These are phyloP conservation scores for Podila epicladia DNA, from an alignment of 192 early-diverging fungal genomes.

Conservation along the genomic window DNA sequence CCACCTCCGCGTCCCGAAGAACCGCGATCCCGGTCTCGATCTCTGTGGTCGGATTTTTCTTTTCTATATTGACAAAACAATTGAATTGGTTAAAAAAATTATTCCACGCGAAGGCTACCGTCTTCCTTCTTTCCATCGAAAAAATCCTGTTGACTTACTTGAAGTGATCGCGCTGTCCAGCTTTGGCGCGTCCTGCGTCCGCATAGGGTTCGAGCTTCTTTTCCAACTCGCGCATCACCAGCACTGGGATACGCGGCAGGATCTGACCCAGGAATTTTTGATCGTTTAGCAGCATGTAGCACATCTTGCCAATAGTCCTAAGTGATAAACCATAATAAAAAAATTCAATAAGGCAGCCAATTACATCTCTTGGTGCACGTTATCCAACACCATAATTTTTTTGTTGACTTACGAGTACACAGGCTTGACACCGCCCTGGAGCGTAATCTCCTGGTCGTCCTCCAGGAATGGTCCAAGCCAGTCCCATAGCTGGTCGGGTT, in stretches of 20 bases:
- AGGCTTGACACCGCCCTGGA: slow-evolving; percentile 67
- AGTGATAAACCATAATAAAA: background rate
- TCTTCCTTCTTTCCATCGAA: too few species aligned
- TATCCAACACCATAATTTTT: too few species aligned
- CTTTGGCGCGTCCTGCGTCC: slow-evolving; percentile 30
- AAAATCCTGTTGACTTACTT: slow-evolving; percentile 5
- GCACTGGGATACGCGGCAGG: slow-evolving; percentile 84
- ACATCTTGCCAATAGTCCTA: slow-evolving; percentile 81
- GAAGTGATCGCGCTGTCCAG: slow-evolving; percentile 43
- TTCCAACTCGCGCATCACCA: slow-evolving; percentile 79
- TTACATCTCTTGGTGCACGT: too few species aligned
- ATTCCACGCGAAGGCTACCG: too few species aligned
- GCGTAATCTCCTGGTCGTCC: slow-evolving; percentile 78
- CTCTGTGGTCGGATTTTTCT: slow-evolving; percentile 28
- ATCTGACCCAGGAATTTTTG: slow-evolving; percentile 84
- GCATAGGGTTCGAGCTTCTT: slow-evolving; percentile 67
- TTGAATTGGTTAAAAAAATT: too few species aligned
- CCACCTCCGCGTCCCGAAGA: slow-evolving; percentile 22
- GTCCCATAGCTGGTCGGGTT: slow-evolving; percentile 78
- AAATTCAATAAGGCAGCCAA: too few species aligned
- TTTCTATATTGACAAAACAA: background rate
- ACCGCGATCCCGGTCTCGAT: slow-evolving; percentile 22
- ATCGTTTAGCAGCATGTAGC: slow-evolving; percentile 72
- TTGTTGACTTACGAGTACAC: slow-evolving; percentile 59
- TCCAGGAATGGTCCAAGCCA: slow-evolving; percentile 84